phyloP scores from a whole-genome alignment of 2,329 filamentous ascomycete species.

The Pseudogymnoascus sp. region DNA sequence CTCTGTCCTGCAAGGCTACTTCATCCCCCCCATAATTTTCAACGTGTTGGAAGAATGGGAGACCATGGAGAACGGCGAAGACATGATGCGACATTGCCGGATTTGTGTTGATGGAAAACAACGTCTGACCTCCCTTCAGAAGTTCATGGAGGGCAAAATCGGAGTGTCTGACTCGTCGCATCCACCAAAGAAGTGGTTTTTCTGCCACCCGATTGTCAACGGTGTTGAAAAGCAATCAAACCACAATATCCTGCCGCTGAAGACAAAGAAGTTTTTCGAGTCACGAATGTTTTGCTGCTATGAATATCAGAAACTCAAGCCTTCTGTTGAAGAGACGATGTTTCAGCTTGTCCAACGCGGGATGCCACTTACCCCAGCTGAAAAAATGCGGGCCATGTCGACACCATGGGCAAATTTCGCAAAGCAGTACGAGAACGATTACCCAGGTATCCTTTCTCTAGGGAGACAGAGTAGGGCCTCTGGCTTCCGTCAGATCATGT shows the following conservation, averaged over 20 bases:
- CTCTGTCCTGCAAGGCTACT: slow-evolving; percentile 26
- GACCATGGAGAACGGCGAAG: slow-evolving; percentile 12
- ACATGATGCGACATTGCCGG: slow-evolving; percentile 21
- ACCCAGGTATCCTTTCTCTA: slow-evolving; percentile 24
- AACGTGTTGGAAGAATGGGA: slow-evolving; percentile 25
- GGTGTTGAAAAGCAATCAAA: slow-evolving; percentile 18
- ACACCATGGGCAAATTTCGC: slow-evolving; percentile 38
- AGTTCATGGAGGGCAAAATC: slow-evolving; percentile 37
- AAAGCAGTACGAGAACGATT: slow-evolving; percentile 34
- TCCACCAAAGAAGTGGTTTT: slow-evolving; percentile 33
- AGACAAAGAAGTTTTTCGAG: slow-evolving; percentile 30
- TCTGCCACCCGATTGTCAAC: slow-evolving; percentile 22
- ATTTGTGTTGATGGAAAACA: slow-evolving; percentile 41
- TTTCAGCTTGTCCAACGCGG: slow-evolving; percentile 40
- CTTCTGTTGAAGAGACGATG: slow-evolving; percentile 37
- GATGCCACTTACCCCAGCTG: slow-evolving; percentile 34
- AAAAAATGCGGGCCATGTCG: slow-evolving; percentile 37
- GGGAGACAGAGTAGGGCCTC: slow-evolving; percentile 27
- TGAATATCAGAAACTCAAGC: slow-evolving; percentile 32
- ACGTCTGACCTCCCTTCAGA: slow-evolving; percentile 35
- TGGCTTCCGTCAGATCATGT: slow-evolving; percentile 28
- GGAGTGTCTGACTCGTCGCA: slow-evolving; percentile 33
- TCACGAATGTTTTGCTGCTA: slow-evolving; percentile 34
- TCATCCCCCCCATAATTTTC: slow-evolving; percentile 40
- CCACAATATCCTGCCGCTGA: slow-evolving; percentile 29